A percentile compares a stretch with the other conserved stretches of the same genome.
Conservation (phyloP, 768 basidiomycete genomes). For the Butyriboletus loyo region DNA sequence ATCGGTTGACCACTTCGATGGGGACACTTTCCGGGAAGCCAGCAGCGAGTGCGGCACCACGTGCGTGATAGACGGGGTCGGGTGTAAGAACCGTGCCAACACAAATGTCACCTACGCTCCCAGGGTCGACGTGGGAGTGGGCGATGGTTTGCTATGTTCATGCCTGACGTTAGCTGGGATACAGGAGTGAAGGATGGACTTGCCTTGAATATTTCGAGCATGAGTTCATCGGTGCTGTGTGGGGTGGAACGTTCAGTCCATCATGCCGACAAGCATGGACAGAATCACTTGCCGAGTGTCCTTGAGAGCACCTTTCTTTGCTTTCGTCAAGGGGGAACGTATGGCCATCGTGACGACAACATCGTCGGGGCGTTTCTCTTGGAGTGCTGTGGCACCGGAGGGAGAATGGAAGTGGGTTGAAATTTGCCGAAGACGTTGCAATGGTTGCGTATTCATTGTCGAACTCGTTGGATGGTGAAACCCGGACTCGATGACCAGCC, state of each 20-base stretch:
- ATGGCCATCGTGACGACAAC: constrained; percentile 82
- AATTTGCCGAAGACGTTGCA: constrained; percentile 64
- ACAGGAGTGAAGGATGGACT: background rate
- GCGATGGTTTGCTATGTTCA: constrained; percentile 55
- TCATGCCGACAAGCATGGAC: background rate
- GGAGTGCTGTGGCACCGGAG: constrained; percentile 49
- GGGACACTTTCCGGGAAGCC: constrained; percentile 79
- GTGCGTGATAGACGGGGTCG: constrained; percentile 64
- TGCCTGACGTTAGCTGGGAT: background rate
- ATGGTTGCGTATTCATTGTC: constrained; percentile 35
- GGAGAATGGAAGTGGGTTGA: constrained; percentile 53
- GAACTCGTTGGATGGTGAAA: background rate
- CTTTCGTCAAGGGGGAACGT: constrained; percentile 72
- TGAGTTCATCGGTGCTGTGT: constrained; percentile 69
- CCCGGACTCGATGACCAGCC: too few relatives aligned
- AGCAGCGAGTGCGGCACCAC: constrained; percentile 73
- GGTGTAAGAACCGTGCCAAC: constrained; percentile 74
- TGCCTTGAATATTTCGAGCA: constrained; percentile 81
- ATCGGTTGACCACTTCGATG: constrained; percentile 71
- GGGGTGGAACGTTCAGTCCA: constrained; percentile 10
- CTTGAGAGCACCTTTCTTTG: constrained; percentile 72
- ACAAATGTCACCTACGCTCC: constrained; percentile 70
- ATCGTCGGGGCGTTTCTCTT: constrained; percentile 65
- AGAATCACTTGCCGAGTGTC: constrained; percentile 53
- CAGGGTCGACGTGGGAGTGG: constrained; percentile 58